Evolutionary conservation across 805 yeast species (phyloP).

Genomic region (Cyberlindnera veronae): DNA sequence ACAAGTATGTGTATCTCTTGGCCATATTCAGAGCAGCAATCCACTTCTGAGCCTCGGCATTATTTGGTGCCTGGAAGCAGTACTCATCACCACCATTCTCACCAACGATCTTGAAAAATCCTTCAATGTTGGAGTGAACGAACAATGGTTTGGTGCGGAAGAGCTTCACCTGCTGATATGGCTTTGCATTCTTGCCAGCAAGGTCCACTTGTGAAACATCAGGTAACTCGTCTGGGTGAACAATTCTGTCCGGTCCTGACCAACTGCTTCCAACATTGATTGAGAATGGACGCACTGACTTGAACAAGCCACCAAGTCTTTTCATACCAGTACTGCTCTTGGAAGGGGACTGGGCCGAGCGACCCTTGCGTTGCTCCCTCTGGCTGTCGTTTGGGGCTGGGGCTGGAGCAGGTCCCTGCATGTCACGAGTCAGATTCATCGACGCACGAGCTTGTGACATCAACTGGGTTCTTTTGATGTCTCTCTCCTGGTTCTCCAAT

Average conservation of each 20-base stretch:
- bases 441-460: conserved; percentile 30
- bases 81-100: conserved; percentile 47
- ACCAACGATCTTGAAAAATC: conserved; percentile 41
- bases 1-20: conserved; percentile 40
- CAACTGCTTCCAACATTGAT: conserved; percentile 40
- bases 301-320: conserved; percentile 58
- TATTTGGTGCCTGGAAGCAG: conserved; percentile 63
- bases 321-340: conserved; percentile 29
- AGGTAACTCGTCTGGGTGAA: conserved; percentile 58
- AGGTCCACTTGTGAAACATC: conserved; percentile 40
- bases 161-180: conserved; percentile 44
- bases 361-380: conserved; percentile 19
- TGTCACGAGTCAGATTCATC: conserved; percentile 10
- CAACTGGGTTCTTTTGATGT: conserved; percentile 30
- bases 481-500: conserved; percentile 35
- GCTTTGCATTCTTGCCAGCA: conserved; percentile 41
- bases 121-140: conserved; percentile 36
- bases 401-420: conserved; percentile 1
- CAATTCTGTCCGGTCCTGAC: conserved; percentile 42
- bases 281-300: conserved; percentile 57
- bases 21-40: conserved; percentile 40
- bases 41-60: conserved; percentile 73
- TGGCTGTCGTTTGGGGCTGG: conserved; percentile 16
- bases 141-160: conserved; percentile 35
- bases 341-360: conserved; percentile 19